Evolutionary conservation across 495 filamentous ascomycete genomes (phyloP), one percentile per base, ranked within the genome.

Genomic region (Penicillium longicatenatum): DNA sequence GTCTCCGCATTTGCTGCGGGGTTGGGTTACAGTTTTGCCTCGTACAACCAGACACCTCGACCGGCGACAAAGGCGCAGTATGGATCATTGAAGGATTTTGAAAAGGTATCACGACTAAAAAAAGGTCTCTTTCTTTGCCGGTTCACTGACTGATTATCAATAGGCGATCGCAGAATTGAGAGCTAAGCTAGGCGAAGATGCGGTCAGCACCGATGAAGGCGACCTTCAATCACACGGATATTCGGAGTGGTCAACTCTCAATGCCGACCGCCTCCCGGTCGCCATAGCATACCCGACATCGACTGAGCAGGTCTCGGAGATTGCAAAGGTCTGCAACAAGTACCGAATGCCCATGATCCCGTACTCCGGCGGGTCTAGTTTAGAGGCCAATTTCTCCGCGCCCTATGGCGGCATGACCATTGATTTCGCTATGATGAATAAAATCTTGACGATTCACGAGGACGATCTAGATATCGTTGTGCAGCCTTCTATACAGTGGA

Each of bases 391-490:
- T 67, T 96, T 96, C 70, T 88, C 90, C 2, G 89, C 91, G 3
- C 89, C 92, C 0, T 86, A 85, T 68, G 90, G 91, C 11, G 93
- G 93, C 16, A 82, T 97, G 68, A 91, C 86, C 54, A 90, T 97
- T 42, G 93, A 97, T 64, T 96, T 97, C 67, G 84, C 84, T 16
- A 82, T 77, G 61, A 97, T 97, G 93, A 86, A 95, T 67, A 80
- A 87, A 60, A 88, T 96, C 30, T 39, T 96, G 29, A 77, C 85
- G 42, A 78, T 96, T 47, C 88, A 96, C 69, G 84, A 89, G 52
- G 87, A 88, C 6, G 93, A 97, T 70, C 89, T 97, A 88, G 93
- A 97, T 65, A 78, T 96, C 56, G 88, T 94, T 6, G 92, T 97
- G 9, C 93, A 97, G 65, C 93, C 93, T 3, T 86, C 86, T 10